These are phyloP conservation scores for Curvularia hawaiiensis DNA, from an alignment of 2,329 filamentous ascomycete genomes.

Conservation along the genomic window DNA sequence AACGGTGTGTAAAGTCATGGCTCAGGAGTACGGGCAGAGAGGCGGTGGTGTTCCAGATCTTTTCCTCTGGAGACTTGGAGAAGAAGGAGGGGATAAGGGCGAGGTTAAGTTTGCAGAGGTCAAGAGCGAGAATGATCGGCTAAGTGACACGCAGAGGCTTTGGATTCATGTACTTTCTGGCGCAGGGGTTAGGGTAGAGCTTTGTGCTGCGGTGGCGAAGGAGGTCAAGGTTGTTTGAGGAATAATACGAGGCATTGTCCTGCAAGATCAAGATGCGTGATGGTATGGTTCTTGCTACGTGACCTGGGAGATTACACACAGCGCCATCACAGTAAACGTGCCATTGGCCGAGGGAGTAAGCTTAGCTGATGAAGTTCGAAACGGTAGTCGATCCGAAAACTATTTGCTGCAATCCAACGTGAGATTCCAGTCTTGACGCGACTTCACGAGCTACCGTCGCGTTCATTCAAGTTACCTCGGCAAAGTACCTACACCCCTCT, in stretches of 20 bases:
- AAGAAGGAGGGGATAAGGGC: conserved; percentile 40
- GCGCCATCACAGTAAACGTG: neutral
- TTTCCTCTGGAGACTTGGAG: conserved; percentile 74
- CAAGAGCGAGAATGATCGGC: conserved; percentile 75
- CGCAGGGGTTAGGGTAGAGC: conserved; percentile 82
- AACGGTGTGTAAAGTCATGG: conserved; percentile 88
- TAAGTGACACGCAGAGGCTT: conserved; percentile 93
- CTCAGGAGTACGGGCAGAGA: conserved; percentile 88
- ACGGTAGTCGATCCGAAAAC: neutral
- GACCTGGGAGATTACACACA: neutral
- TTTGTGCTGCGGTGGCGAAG: conserved; percentile 70
- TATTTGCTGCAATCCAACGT: neutral
- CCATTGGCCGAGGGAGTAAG: neutral
- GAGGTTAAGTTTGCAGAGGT: conserved; percentile 74
- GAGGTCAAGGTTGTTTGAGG: conserved; percentile 52
- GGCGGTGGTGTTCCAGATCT: conserved; percentile 91
- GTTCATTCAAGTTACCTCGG: neutral
- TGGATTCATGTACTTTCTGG: conserved; percentile 95
- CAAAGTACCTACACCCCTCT: neutral
- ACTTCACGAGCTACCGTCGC: neutral
- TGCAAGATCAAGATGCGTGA: neutral
- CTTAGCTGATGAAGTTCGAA: neutral
- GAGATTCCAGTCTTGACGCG: neutral
- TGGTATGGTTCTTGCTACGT: neutral
- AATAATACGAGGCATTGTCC: neutral